phyloP scores from a whole-genome alignment of 2,329 filamentous ascomycete genomes.

The Phyllosticta ampelicida region DNA sequence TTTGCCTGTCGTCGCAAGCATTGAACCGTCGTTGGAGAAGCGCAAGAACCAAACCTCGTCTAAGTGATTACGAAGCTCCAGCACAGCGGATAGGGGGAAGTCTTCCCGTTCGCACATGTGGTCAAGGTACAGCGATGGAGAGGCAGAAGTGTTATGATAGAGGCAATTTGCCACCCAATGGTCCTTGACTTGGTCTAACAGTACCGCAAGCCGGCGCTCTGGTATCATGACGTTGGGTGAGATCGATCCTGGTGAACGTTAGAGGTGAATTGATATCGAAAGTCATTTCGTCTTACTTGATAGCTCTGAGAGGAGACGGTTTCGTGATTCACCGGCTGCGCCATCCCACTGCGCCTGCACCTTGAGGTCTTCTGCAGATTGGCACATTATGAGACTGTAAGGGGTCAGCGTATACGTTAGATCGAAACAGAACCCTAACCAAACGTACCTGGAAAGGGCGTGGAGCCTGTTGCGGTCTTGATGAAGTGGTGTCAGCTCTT shows the following conservation, averaged over 20 bases:
- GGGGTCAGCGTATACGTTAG: slow-evolving; percentile 15
- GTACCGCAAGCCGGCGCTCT: slow-evolving; percentile 70
- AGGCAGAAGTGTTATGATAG: slow-evolving; percentile 71
- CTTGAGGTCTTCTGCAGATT: slow-evolving; percentile 64
- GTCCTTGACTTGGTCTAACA: slow-evolving; percentile 75
- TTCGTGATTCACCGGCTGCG: slow-evolving; percentile 62
- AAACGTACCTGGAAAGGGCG: slow-evolving; percentile 58
- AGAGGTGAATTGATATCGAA: background rate
- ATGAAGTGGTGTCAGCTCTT: slow-evolving; percentile 77
- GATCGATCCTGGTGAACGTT: slow-evolving; percentile 56
- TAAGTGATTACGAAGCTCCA: slow-evolving; percentile 60
- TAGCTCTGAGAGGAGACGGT: slow-evolving; percentile 64
- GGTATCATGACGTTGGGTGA: slow-evolving; percentile 96
- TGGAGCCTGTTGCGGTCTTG: slow-evolving; percentile 69
- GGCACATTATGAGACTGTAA: slow-evolving; percentile 74
- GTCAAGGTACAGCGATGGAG: slow-evolving; percentile 81
- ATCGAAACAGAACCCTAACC: background rate
- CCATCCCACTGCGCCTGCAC: slow-evolving; percentile 76
- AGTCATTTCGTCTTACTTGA: slow-evolving; percentile 52
- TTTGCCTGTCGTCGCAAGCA: slow-evolving; percentile 70
- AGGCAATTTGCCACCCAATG: slow-evolving; percentile 73
- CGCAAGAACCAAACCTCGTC: slow-evolving; percentile 87
- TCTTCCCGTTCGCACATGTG: slow-evolving; percentile 70
- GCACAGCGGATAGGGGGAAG: slow-evolving; percentile 63
- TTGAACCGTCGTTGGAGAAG: slow-evolving; percentile 80